Percentiles rank a stretch among this genome's conserved stretches.
Evolutionary conservation across 371 early-diverging fungal genomes (phyloP).

Genomic region (Fennellomyces sp.): DNA sequence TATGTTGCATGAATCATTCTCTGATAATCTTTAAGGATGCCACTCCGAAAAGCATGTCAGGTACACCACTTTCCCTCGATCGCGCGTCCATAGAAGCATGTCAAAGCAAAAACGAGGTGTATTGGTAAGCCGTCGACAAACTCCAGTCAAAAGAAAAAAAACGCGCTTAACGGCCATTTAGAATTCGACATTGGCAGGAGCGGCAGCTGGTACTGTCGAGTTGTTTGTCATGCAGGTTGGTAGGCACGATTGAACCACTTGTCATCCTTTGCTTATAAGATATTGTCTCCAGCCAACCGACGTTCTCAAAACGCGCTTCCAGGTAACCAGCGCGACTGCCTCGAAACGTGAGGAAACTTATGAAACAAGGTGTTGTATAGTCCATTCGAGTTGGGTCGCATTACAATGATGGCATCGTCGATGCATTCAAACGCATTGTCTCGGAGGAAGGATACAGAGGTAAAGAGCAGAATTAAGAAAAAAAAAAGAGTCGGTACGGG

Average conservation of each 20-base stretch:
- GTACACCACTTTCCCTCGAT: too few relatives aligned
- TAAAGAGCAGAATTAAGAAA: background rate
- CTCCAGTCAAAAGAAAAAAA: too few relatives aligned
- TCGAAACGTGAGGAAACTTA: background rate
- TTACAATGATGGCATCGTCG: constrained; percentile 37
- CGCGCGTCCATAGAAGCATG: too few relatives aligned
- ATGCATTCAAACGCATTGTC: constrained; percentile 27
- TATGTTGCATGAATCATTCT: background rate
- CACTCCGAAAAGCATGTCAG: too few relatives aligned
- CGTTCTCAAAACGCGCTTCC: constrained; percentile 46
- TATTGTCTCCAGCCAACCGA: constrained; percentile 35
- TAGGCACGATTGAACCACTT: background rate
- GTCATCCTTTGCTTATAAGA: background rate
- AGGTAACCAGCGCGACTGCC: constrained; percentile 33
- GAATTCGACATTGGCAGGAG: constrained; percentile 22
- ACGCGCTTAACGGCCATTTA: too few relatives aligned
- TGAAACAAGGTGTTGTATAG: background rate
- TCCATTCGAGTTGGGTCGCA: constrained; percentile 32
- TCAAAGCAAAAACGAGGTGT: constrained; percentile 14
- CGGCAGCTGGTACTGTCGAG: constrained; percentile 18
- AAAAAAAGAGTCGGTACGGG: background rate
- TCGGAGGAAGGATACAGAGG: constrained; percentile 6
- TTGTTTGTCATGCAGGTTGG: constrained; percentile 22
- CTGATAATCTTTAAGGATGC: background rate
- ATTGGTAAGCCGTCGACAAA: constrained; percentile 3